A percentile compares a stretch with the other conserved stretches of the same genome.
These are phyloP conservation scores for Globisporangium irregulare DNA, from an alignment of 352 stramenopile species.

Conservation along the genomic window DNA sequence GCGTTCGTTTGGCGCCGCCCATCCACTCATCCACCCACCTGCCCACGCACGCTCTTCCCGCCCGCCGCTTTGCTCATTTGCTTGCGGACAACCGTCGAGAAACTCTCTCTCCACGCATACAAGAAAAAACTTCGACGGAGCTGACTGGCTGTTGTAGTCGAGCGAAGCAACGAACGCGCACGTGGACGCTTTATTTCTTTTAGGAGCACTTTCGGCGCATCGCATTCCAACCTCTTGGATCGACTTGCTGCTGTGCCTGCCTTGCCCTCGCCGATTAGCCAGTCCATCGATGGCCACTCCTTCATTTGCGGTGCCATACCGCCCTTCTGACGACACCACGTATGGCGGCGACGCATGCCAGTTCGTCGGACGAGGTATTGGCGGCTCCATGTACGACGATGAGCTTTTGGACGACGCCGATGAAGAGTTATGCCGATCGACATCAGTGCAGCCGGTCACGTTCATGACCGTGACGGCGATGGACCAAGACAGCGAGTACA, in stretches of 20 bases:
- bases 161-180: conserved; percentile 1
- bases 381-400: conserved; percentile 47
- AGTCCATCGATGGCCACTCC: conserved; percentile 17
- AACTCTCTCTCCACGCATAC: conserved; percentile 2
- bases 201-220: conserved; percentile 1
- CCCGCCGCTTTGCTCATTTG: background rate
- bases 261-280: background rate
- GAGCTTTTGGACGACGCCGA: conserved; percentile 45
- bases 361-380: conserved; percentile 52
- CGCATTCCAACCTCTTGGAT: background rate
- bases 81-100: conserved; percentile 5
- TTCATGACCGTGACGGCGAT: conserved; percentile 21
- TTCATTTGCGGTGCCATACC: conserved; percentile 11
- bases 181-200: conserved; percentile 8
- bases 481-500: conserved; percentile 6
- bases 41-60: background rate
- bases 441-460: conserved; percentile 16
- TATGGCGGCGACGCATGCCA: conserved; percentile 21
- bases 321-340: conserved; percentile 19
- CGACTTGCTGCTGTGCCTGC: background rate
- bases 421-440: conserved; percentile 51
- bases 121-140: background rate
- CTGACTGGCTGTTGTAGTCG: background rate
- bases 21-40: no score
- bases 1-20: background rate